Conservation (phyloP, 768 basidiomycete genomes). For the Epithele typhae region DNA sequence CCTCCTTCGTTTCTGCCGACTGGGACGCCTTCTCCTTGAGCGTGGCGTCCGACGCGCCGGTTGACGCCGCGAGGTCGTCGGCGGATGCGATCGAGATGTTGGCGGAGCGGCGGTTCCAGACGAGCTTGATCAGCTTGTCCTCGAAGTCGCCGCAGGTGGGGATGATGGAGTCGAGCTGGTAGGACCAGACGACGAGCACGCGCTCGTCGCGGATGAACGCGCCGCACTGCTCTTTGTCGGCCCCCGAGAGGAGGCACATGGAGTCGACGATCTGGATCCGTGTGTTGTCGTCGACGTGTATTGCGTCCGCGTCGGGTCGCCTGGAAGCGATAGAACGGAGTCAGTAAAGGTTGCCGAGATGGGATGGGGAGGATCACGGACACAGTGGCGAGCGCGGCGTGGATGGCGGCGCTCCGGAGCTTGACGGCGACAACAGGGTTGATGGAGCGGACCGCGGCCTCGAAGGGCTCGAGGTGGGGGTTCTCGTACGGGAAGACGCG, state of each 20-base stretch:
- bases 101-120: constrained; percentile 54
- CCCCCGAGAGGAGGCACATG: constrained; percentile 60
- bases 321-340: constrained; percentile 29
- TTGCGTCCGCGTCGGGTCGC: constrained; percentile 50
- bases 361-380: constrained; percentile 31
- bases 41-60: constrained; percentile 42
- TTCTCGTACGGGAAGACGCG: constrained; percentile 87
- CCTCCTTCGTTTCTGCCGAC: constrained; percentile 16
- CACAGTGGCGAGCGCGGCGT: constrained; percentile 72
- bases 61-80: constrained; percentile 35
- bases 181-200: constrained; percentile 81
- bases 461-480: constrained; percentile 71
- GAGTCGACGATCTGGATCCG: constrained; percentile 83
- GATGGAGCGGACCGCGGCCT: constrained; percentile 66
- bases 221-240: constrained; percentile 89
- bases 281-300: constrained; percentile 74
- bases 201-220: constrained; percentile 86
- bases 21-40: constrained; percentile 44
- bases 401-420: constrained; percentile 74
- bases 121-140: constrained; percentile 72
- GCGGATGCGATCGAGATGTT: constrained; percentile 31
- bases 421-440: constrained; percentile 90
- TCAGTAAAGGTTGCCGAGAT: too few relatives aligned
- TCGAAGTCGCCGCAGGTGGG: constrained; percentile 69
- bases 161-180: constrained; percentile 76